phyloP scores from a whole-genome alignment of 2,329 filamentous ascomycete genomes.

The Nigrospora sphaerica region DNA sequence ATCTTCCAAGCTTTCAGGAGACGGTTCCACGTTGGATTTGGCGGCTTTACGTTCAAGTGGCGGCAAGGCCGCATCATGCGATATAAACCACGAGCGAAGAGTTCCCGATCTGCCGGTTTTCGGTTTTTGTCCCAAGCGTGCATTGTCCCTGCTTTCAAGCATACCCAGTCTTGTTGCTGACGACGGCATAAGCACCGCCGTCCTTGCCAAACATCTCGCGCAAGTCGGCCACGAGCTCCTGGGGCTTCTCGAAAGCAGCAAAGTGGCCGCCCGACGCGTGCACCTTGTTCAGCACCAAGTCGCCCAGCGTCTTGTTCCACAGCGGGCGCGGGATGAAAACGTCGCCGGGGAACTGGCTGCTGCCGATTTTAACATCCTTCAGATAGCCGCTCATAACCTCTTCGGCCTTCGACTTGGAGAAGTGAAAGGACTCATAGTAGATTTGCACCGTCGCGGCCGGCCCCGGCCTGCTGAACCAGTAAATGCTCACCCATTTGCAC shows the following conservation, averaged over 20 bases:
- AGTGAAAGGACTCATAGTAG: conserved; percentile 60
- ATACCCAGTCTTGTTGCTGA: background rate
- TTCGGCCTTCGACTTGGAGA: conserved; percentile 51
- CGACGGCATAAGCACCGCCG: conserved; percentile 17
- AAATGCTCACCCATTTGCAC: conserved; percentile 67
- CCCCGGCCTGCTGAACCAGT: conserved; percentile 63
- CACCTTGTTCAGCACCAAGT: conserved; percentile 39
- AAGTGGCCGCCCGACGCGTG: conserved; percentile 40
- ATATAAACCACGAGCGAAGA: too few species aligned
- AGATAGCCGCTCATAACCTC: conserved; percentile 13
- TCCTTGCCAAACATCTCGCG: conserved; percentile 39
- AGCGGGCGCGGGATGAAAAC: conserved; percentile 36
- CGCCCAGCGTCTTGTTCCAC: conserved; percentile 43
- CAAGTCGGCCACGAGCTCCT: conserved; percentile 35
- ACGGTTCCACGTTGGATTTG: too few species aligned
- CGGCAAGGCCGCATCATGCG: too few species aligned
- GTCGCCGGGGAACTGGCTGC: conserved; percentile 44
- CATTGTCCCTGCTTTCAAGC: too few species aligned
- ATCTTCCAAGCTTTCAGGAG: too few species aligned
- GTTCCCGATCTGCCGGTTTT: too few species aligned
- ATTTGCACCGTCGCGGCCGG: conserved; percentile 55
- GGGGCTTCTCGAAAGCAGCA: conserved; percentile 40
- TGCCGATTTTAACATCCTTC: conserved; percentile 36
- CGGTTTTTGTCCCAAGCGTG: too few species aligned
- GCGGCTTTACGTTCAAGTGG: too few species aligned